These are phyloP conservation scores for Rhinocladiella similis DNA, from an alignment of 2,329 filamentous ascomycete genomes.

Conservation along the genomic window DNA sequence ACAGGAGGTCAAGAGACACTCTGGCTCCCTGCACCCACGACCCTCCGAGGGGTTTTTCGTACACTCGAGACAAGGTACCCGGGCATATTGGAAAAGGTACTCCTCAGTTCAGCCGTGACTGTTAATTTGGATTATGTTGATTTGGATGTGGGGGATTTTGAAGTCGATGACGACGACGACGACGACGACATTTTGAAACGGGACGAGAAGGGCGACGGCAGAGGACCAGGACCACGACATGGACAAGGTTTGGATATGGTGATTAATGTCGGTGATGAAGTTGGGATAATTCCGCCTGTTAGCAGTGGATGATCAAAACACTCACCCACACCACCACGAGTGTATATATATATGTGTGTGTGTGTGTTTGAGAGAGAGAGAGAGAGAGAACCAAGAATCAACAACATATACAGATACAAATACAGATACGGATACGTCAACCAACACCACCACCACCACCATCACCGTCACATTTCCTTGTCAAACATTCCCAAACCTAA, in stretches of 20 bases:
- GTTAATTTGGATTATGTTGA: conserved; percentile 48
- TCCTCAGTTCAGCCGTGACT: conserved; percentile 43
- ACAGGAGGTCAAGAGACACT: conserved; percentile 41
- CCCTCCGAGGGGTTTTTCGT: conserved; percentile 38
- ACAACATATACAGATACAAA: no score
- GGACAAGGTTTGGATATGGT: conserved; percentile 25
- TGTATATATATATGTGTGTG: no score
- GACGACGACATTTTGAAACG: no score
- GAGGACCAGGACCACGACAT: no score
- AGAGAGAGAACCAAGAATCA: no score
- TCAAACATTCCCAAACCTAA: no score
- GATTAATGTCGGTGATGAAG: conserved; percentile 42
- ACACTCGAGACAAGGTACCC: conserved; percentile 43
- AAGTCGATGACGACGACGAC: neutral
- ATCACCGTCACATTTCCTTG: no score
- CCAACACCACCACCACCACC: no score
- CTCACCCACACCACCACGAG: no score
- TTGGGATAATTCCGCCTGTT: conserved; percentile 49
- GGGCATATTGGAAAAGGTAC: conserved; percentile 40
- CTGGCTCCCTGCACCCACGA: conserved; percentile 41
- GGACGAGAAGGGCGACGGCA: no score
- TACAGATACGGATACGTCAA: no score
- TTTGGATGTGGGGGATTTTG: conserved; percentile 21
- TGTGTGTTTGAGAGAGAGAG: no score
- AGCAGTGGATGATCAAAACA: conserved; percentile 41